Base-by-base conservation (phyloP, 352 stramenopile species). In the Phytopythium ostracodes region DNA sequence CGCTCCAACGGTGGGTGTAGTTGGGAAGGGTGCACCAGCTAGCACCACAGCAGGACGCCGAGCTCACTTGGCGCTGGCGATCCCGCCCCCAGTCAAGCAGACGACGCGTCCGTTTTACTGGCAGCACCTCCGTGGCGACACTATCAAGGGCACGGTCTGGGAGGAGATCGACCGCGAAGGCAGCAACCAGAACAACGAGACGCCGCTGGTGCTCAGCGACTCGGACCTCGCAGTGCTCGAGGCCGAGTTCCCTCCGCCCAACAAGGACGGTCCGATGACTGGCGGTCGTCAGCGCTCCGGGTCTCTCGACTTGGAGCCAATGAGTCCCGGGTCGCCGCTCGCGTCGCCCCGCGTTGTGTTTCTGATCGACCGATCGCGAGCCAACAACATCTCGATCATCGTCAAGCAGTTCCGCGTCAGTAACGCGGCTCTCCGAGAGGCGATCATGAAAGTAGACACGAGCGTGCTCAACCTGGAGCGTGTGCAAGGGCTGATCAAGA, bases 331-430 rank as follows among this genome's bases (percentile, higher is more conserved):
- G 10, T 91, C 81, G 3, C 84, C 84, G 1, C 31, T 85, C 1
- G 56, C 63, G 9, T 91, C 84, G 1, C 84, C 84, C 11, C 74
- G 76, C 9, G 60, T 92, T 15, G 79, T 92, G 6, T 92, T 91
- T 59, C 60, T 92, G 42, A 92, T 92, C 56, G 84, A 92, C 33
- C 74, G 84, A 24, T 76, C 67, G 2, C 68, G 84, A 6, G 81
- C 84, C 8, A 92, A 92, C 67, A 94, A 94, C 60, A 96, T 98
- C n/a, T 97, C 94, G 20, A 99, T 99, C 66, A 98, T 98, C 66
- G 83, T 99, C 46, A 97, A 97, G 66, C 89, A 97, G 66, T 91
- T 99, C 47, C 89, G 96, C 50, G 97, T 99, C 77, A 97, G 80
- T 75, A 84, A 92, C 50, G 72, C 79, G 0, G 77, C 88, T 20